Base-by-base conservation (phyloP, 2,329 filamentous ascomycete species). In the Pseudocercospora cruenta region DNA sequence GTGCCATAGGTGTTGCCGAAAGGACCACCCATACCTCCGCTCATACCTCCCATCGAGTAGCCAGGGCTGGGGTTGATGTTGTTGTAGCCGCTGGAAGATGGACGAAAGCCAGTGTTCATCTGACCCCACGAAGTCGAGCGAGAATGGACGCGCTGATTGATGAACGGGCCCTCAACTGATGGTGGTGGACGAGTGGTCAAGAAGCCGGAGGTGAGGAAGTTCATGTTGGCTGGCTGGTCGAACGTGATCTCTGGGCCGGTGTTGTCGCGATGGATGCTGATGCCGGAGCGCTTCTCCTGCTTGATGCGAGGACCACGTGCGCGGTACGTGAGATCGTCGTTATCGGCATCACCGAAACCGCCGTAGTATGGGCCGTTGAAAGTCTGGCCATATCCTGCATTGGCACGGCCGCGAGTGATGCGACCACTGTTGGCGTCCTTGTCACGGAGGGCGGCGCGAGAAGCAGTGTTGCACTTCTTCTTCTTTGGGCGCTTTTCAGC, bases 181-280 rank as follows among this genome's bases (percentile, higher is more conserved):
- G 60, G 53, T 60, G 57, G 62, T 45, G 55, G 47, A 53, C 47
- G 47, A 45, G 28, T 31, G 16, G 39, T n/a, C 16, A n/a, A 43
- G 65, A 67, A 69, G 43, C 63, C 62, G 10, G 69, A 60, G 14
- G 66, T 71, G 53, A 71, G 65, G 58, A 67, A 67, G 58, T 70
- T 65, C 65, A 71, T 65, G 31, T 55, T 31, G 4, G 63, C 54
- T 26, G 72, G 70, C 22, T 72, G 64, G 49, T 74, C 71, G 64
- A 78, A 76, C 8, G 76, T 75, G 65, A 77, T 76, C 33, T 77
- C 74, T 10, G 74, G 75, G 51, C 75, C 76, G 36, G 68, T 70
- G 60, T 76, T 76, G 69, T 82, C 80, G 54, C 80, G 77, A 67
- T 80, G 81, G 60, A 83, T 78, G 45, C 79, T 77, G 47, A 83